Percentiles rank a stretch among this genome's conserved stretches.
Evolutionary conservation across 2,329 filamentous ascomycete genomes (phyloP).

Genomic region (Neurospora sp.): DNA sequence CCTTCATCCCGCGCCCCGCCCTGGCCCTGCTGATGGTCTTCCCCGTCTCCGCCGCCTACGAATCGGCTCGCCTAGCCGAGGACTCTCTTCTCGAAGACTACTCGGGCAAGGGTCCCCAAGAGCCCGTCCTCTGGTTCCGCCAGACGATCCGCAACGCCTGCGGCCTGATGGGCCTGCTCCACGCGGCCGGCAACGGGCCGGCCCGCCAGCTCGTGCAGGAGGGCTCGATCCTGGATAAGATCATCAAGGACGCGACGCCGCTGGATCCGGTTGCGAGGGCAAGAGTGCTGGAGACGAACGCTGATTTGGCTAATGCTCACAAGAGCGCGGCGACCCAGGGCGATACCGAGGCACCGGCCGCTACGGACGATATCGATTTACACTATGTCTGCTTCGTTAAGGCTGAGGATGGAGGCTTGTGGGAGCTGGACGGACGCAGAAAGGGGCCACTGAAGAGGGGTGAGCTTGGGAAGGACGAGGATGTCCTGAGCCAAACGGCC

Average conservation of each 20-base stretch:
- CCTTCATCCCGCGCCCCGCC: conserved; percentile 79
- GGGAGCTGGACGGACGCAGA: conserved; percentile 50
- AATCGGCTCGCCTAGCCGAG: conserved; percentile 63
- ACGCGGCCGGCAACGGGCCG: conserved; percentile 69
- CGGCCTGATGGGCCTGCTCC: conserved; percentile 79
- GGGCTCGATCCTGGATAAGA: conserved; percentile 47
- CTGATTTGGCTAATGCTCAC: conserved; percentile 69
- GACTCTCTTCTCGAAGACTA: conserved; percentile 58
- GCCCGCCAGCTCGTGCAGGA: conserved; percentile 51
- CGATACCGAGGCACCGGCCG: conserved; percentile 67
- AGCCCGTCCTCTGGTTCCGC: conserved; percentile 86
- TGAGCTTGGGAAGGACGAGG: conserved; percentile 47
- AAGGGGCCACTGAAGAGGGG: conserved; percentile 50
- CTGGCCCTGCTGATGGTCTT: conserved; percentile 88
- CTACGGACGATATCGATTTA: conserved; percentile 75
- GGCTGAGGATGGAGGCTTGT: conserved; percentile 49
- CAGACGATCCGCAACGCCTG: conserved; percentile 94
- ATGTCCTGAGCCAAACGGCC: conserved; percentile 66
- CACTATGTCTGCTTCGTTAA: conserved; percentile 97
- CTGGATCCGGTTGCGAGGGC: conserved; percentile 58
- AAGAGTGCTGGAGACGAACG: conserved; percentile 64
- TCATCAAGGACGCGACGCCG: conserved; percentile 62
- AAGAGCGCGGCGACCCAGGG: conserved; percentile 65
- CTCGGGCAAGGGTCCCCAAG: conserved; percentile 51
- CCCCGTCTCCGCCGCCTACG: conserved; percentile 70